Conservation (phyloP, 345 rosid species). For the Eucalyptus marginata region DNA sequence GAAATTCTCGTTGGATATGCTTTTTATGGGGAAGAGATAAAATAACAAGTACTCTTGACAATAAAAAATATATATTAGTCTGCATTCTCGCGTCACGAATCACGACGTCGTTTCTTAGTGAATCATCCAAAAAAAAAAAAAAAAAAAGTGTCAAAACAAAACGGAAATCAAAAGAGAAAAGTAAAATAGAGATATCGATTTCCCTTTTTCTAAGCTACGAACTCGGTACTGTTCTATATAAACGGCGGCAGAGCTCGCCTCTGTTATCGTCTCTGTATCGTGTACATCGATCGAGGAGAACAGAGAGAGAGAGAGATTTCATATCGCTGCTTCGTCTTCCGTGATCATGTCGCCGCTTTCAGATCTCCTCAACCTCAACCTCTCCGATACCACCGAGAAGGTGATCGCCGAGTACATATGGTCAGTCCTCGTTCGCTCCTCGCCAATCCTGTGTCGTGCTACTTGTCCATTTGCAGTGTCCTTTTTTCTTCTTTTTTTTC, state of each 20-base stretch:
- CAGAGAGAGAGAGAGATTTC: not conserved
- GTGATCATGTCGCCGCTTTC: conserved; percentile 50
- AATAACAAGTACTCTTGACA: not conserved
- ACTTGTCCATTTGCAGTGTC: not conserved
- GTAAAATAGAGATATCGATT: not conserved
- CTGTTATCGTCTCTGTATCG: not conserved
- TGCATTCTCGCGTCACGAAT: not conserved
- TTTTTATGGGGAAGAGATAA: not conserved
- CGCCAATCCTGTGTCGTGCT: not conserved
- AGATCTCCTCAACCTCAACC: conserved; percentile 77
- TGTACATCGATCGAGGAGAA: not conserved
- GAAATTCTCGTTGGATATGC: not conserved
- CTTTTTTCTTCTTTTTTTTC: not conserved
- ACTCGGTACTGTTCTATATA: not conserved
- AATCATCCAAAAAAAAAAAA: not conserved
- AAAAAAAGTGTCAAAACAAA: not conserved
- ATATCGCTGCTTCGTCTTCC: not conserved
- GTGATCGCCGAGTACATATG: conserved; percentile 92
- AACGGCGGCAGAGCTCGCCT: not conserved
- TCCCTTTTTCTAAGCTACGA: not conserved
- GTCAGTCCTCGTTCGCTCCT: conserved; percentile 9
- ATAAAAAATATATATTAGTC: not conserved
- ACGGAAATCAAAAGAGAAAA: not conserved
- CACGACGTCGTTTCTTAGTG: not conserved
- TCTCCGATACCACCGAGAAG: conserved; percentile 61